Evolutionary conservation across 371 early-diverging fungal genomes (phyloP).

Genomic region (Catenaria anguillulae): DNA sequence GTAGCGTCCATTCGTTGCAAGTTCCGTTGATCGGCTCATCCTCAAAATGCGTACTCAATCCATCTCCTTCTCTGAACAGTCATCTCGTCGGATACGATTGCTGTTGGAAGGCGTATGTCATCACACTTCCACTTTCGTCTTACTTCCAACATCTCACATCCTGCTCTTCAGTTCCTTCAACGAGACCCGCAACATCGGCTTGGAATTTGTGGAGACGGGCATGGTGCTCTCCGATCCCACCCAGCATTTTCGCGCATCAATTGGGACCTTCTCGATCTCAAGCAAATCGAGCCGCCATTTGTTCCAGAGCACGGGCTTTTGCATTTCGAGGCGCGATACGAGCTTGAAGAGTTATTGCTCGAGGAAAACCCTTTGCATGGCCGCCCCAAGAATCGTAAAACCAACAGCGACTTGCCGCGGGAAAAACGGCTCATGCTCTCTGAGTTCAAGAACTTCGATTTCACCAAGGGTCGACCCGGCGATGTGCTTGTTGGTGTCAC

Average conservation of each 20-base stretch:
- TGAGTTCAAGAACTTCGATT: background rate
- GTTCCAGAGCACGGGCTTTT: conserved; percentile 14
- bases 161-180: conserved; percentile 9
- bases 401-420: background rate
- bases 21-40: conserved; percentile 56
- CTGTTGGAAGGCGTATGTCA: background rate
- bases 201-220: conserved; percentile 10
- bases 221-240: conserved; percentile 4
- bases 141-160: background rate
- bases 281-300: conserved; percentile 15
- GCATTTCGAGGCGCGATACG: conserved; percentile 86
- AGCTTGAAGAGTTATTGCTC: conserved; percentile 75
- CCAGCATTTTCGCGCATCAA: conserved; percentile 12
- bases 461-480: no score
- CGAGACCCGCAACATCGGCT: conserved; percentile 20
- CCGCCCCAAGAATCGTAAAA: conserved; percentile 24
- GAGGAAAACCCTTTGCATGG: conserved; percentile 65
- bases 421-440: background rate
- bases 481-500: no score
- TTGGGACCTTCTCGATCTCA: conserved; percentile 11
- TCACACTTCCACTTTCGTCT: background rate
- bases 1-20: conserved; percentile 67
- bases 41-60: conserved; percentile 39
- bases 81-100: background rate
- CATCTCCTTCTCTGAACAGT: conserved; percentile 34